A percentile compares a stretch with the other conserved stretches of the same genome.
phyloP scores from a whole-genome alignment of 2,329 filamentous ascomycete species.

The Ustulina deusta region DNA sequence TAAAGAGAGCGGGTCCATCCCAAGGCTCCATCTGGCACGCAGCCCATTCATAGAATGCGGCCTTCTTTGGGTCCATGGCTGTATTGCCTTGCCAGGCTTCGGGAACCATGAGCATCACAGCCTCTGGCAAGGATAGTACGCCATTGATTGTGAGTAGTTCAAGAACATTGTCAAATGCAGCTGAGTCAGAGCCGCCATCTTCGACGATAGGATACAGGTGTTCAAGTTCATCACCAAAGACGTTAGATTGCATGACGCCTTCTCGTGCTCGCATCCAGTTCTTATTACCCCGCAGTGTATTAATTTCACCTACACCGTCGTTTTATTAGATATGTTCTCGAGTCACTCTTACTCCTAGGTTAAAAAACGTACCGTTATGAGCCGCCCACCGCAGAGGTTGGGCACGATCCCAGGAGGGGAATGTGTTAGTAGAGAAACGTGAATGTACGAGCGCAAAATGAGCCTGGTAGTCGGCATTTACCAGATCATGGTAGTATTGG shows the following conservation, averaged over 20 bases:
- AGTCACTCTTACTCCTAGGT: slow-evolving; percentile 31
- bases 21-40: slow-evolving; percentile 99
- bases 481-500: slow-evolving; percentile 96
- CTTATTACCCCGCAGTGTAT: slow-evolving; percentile 96
- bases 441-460: slow-evolving; percentile 98
- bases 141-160: slow-evolving; percentile 96
- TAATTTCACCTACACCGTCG: slow-evolving; percentile 77
- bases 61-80: slow-evolving; percentile 92
- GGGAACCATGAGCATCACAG: slow-evolving; percentile 98
- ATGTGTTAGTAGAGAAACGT: slow-evolving; percentile 97
- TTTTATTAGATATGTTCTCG: slow-evolving; percentile 30
- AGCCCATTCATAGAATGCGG: slow-evolving; percentile 98
- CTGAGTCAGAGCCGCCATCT: slow-evolving; percentile 95
- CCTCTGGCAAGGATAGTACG: slow-evolving; percentile 92
- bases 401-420: slow-evolving; percentile 97
- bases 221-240: slow-evolving; percentile 94
- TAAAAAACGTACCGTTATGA: slow-evolving; percentile 78
- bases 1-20: slow-evolving; percentile 97
- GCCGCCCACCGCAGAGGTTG: slow-evolving; percentile 96
- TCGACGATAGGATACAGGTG: slow-evolving; percentile 93
- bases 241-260: slow-evolving; percentile 90
- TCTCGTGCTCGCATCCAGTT: slow-evolving; percentile 99
- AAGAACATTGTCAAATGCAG: slow-evolving; percentile 96
- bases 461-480: slow-evolving; percentile 96
- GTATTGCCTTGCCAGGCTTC: slow-evolving; percentile 97